Evolutionary conservation across 2,329 filamentous ascomycete species (phyloP).

Genomic region (Monilinia aucupariae): DNA sequence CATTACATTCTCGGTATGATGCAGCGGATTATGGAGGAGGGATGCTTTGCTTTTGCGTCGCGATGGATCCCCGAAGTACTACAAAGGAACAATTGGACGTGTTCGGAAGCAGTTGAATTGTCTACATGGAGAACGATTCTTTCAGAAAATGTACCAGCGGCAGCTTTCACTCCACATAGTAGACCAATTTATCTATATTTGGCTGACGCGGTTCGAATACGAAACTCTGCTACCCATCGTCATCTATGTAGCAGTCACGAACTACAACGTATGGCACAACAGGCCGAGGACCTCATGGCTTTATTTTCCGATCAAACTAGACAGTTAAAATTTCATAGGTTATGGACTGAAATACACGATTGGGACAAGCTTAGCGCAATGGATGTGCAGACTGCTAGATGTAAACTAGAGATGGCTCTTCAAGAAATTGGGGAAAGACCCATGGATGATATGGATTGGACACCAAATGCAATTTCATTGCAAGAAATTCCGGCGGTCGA

Average conservation of each 20-base stretch:
- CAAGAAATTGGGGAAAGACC: conserved; percentile 31
- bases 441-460: conserved; percentile 36
- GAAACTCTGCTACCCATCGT: conserved; percentile 32
- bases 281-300: conserved; percentile 31
- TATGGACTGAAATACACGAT: conserved; percentile 26
- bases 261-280: conserved; percentile 27
- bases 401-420: conserved; percentile 26
- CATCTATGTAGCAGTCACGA: conserved; percentile 32
- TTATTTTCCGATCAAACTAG: conserved; percentile 31
- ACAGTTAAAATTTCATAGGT: conserved; percentile 27
- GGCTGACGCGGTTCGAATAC: conserved; percentile 30
- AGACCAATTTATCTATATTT: conserved; percentile 25
- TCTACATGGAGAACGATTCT: conserved; percentile 30
- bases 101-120: conserved; percentile 32
- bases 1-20: conserved; percentile 34
- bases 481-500: conserved; percentile 23
- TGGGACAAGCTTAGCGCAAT: conserved; percentile 26
- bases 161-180: conserved; percentile 22
- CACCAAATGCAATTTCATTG: conserved; percentile 31
- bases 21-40: conserved; percentile 33
- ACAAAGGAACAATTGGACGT: conserved; percentile 28
- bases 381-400: conserved; percentile 24
- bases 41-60: conserved; percentile 32
- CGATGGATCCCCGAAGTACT: conserved; percentile 31
- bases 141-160: conserved; percentile 23